Base-by-base conservation (phyloP, 73 alveolate genomes). In the Paramecium primaurelia region DNA sequence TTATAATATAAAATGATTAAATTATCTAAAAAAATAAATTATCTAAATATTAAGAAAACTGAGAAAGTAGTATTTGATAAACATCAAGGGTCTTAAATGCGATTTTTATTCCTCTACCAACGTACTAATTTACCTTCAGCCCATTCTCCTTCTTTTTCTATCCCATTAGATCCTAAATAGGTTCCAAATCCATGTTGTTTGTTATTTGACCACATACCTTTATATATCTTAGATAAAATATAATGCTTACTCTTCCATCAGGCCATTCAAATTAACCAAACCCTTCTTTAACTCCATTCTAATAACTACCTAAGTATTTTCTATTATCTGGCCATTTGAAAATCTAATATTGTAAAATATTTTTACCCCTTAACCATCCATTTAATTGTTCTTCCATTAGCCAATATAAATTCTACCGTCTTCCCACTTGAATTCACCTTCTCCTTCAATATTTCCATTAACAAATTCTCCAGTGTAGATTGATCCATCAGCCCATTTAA, bases 231-330 rank as follows among this genome's bases (percentile, higher is more conserved):
- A 3, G 6, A 14, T 30, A 45, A 71, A 42, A 40, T 42, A 36
- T 40, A 25, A 71, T 0, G 18, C 20, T 38, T 58, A 69, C 77
- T 51, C 92, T 96, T 44, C 98, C 98, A 96, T 96, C 98, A 28
- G 95, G 92, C 98, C 98, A 96, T 84, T 94, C 94, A 54, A 94
- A 95, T n/a, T 42, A 88, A 28, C 98, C 98, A 92, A 88, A 90
- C 0, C 97, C 98, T 71, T 95, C 94, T 45, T 94, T 94, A 58
- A 36, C 83, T 54, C 92, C 95, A 94, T 95, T 94, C 28, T 59
- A 40, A 88, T 95, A 95, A 9, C 92, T 77, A 8, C 98, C 97
- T 37, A 88, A 92, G 92, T 95, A 94, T 51, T 83, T 88, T 93
- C 95, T 93, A 28, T 93, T 93, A 51, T 95, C 96, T 16, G 83